Percentiles rank a stretch among this genome's conserved stretches.
Conservation (phyloP, 257 asterid species). For the Petunia axillaris region DNA sequence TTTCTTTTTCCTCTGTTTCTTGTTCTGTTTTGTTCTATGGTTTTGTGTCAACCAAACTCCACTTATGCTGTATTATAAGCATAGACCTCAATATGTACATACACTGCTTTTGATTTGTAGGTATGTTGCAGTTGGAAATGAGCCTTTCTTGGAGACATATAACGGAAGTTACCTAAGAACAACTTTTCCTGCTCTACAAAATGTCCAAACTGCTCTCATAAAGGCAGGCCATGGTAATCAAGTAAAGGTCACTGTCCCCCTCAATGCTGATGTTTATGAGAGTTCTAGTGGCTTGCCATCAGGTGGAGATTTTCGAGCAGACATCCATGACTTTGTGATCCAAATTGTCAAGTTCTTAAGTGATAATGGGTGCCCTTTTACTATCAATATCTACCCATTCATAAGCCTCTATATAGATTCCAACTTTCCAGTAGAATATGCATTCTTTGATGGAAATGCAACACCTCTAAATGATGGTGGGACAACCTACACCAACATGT, state of each 20-base stretch:
- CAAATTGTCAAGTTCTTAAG: conserved; percentile 59
- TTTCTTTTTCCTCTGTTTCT: not conserved
- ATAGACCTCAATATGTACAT: not conserved
- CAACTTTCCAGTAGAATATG: conserved; percentile 72
- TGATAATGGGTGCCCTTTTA: conserved; percentile 72
- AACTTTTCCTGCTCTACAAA: conserved; percentile 75
- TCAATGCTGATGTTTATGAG: conserved; percentile 82
- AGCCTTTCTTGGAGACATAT: conserved; percentile 71
- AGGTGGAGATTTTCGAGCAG: conserved; percentile 72
- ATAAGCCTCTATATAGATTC: conserved; percentile 78
- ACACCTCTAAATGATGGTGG: conserved; percentile 66
- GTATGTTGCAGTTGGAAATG: conserved; percentile 79
- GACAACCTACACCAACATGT: conserved; percentile 66
- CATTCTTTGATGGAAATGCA: conserved; percentile 74
- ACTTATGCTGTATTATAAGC: not conserved
- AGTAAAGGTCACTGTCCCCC: conserved; percentile 83
- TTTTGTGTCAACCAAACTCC: not conserved
- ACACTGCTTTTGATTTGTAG: conserved; percentile 27
- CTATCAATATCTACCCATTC: conserved; percentile 83
- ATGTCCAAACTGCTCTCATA: conserved; percentile 78
- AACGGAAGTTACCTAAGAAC: conserved; percentile 54
- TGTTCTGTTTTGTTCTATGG: not conserved
- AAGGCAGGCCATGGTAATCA: conserved; percentile 77
- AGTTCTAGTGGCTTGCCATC: conserved; percentile 61
- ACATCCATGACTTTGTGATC: conserved; percentile 59